Percentiles rank a stretch among this genome's conserved stretches.
Evolutionary conservation across 2,329 filamentous ascomycete genomes (phyloP).

Genomic region (Talaromyces sp.): DNA sequence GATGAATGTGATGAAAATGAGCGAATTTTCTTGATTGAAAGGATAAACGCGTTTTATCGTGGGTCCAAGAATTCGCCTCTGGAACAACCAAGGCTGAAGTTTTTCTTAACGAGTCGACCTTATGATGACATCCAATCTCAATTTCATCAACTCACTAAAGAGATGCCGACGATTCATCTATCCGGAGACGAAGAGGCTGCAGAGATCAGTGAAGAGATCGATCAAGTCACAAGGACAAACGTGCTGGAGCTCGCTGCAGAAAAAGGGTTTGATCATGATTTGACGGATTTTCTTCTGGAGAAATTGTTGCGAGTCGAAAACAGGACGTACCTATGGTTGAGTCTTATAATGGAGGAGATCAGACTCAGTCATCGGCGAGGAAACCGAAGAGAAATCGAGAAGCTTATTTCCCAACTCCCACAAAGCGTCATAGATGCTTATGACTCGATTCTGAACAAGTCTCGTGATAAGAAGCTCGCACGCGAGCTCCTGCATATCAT

Average conservation of each 20-base stretch:
- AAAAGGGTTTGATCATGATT: not conserved
- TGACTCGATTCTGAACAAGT: conserved; percentile 3
- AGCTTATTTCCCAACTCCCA: conserved; percentile 1
- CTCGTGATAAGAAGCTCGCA: conserved; percentile 1
- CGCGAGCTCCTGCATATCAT: conserved; percentile 15
- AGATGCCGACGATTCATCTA: conserved; percentile 7
- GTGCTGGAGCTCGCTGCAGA: conserved; percentile 13
- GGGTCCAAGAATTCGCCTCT: not conserved
- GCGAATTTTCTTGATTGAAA: conserved; percentile 10
- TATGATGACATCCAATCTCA: conserved; percentile 4
- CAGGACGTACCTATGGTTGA: conserved; percentile 33
- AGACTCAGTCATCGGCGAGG: no score
- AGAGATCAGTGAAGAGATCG: conserved; percentile 12
- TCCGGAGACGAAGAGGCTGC: conserved; percentile 10
- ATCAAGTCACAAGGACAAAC: conserved; percentile 13
- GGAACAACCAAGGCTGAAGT: conserved; percentile 18
- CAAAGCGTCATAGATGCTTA: conserved; percentile 1
- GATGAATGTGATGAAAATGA: conserved; percentile 28
- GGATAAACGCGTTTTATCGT: not conserved
- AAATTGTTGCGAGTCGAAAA: conserved; percentile 21
- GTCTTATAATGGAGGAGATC: conserved; percentile 22
- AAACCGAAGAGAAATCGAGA: not conserved
- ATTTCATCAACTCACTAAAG: not conserved
- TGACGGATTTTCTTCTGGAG: conserved; percentile 9
- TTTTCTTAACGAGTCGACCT: conserved; percentile 18